Evolutionary conservation across 129 eudicot species (phyloP), one percentile per base, ranked within the genome.

Genomic region (Scalesia atractyloides): DNA sequence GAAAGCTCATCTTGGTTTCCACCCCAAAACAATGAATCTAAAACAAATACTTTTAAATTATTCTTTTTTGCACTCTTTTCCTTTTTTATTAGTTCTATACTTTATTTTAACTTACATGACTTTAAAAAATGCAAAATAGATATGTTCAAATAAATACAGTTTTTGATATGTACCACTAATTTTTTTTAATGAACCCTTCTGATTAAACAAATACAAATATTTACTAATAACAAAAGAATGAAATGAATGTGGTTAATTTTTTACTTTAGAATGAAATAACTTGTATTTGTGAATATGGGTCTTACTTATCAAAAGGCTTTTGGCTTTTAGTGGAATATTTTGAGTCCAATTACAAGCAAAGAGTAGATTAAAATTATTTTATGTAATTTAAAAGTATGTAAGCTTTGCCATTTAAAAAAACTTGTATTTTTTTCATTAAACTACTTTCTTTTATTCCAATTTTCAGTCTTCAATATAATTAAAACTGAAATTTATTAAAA

Each of bases 21-120:
- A 50, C 77, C 72, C 67, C 51, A 71, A 61, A 41, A 78, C 77
- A 70, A 78, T 70, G 82, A 69, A 69, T 52, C 81, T 62, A 48
- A 70, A 77, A 49, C 62, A 50, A 71, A 62, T 61, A 39, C 30
- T 69, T 68, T 77, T 50, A 50, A 34, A 77, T 60, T 69, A 39
- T 33, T 69, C 19, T 51, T 18, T 68, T 65, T 43, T 48, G 17
- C 64, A 20, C 54, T 24, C 37, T 64, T 44, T 41, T 54, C 17
- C 66, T 65, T 58, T 58, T 60, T 59, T 59, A 68, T 68, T 12
- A 62, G 15, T 77, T 68, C 37, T 59, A 68, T 37, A 46, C 50
- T 53, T 36, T 13, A 22, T 73, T 72, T 72, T 26, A 73, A 51
- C 20, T 60, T 60, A 33, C 30, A 60, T 30, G 30, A 30, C 19